Base-by-base conservation (phyloP, 192 early-diverging fungal species). In the Coemansia interrupta region DNA sequence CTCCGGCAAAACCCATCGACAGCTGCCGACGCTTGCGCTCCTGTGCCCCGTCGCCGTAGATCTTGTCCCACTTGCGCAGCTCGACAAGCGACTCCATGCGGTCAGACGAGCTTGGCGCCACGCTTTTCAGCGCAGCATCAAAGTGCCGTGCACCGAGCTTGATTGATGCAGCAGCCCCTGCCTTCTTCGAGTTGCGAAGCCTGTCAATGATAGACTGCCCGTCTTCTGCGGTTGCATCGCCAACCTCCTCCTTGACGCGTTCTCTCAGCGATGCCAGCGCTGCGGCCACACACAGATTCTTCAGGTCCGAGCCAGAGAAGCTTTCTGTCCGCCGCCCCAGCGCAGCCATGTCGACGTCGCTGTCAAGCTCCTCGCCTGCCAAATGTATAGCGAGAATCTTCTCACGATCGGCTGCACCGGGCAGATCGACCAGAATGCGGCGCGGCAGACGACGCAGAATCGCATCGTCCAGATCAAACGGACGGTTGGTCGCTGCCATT, bases 381-480 rank as follows among this genome's bases (percentile, higher is more conserved):
- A 98, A 72, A 54, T 92, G 89, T 3, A 90, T 81, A 24, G 64
- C 53, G 14, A 98, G 72, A 36, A 96, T 97, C 32, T 83, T 69
- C 15, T 75, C 68, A 11, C 95, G 83, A 48, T 91, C 91, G 24
- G 80, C 83, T 43, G 87, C 83, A 0, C 75, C 87, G 5, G 96
- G 96, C 60, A 98, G 63, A 70, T 97, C 94, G 3, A 98, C 90
- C 68, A 98, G 68, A 23, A 98, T 87, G 15, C 96, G 71, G 8
- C 95, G 78, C 14, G 96, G 95, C 80, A 98, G 82, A 17, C 96
- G 78, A 44, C 96, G 83, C 73, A 98, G 66, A 23, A 97, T 90
- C 0, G 96, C 96, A 72, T 98, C 96, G 63, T 98, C 96, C 58
- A 98, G 75, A 63, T 97, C 95, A 78, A 95, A 97, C 12, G 95